These are phyloP conservation scores for Vigna unguiculata DNA, from an alignment of 306 rosid genomes.

Conservation along the genomic window DNA sequence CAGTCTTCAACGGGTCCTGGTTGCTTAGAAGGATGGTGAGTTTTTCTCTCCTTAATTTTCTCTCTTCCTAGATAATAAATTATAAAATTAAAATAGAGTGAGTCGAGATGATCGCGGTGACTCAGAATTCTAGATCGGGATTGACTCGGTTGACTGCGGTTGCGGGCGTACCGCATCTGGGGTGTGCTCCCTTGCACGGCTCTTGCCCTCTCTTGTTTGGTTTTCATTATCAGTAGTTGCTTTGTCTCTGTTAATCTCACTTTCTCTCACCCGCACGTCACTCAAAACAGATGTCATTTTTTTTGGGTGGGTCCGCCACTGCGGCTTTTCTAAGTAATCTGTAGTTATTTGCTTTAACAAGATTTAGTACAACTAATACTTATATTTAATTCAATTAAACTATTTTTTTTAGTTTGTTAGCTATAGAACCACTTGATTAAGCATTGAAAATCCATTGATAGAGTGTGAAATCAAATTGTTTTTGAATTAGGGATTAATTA, in stretches of 20 bases:
- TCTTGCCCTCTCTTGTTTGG: too few species aligned
- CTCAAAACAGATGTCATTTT: conserved; percentile 10
- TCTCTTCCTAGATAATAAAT: too few species aligned
- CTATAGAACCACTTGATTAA: too few species aligned
- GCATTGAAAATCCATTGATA: too few species aligned
- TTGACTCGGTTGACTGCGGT: too few species aligned
- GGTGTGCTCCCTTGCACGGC: too few species aligned
- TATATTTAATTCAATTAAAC: too few species aligned
- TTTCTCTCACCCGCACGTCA: background rate
- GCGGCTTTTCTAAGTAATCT: background rate
- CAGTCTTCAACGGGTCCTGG: conserved; percentile 48
- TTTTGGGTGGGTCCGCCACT: background rate
- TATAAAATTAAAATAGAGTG: too few species aligned
- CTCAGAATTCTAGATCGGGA: background rate
- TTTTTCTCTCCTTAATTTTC: background rate
- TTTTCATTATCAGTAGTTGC: background rate
- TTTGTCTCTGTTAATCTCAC: background rate
- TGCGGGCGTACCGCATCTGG: background rate
- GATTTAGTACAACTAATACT: too few species aligned
- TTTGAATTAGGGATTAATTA: background rate
- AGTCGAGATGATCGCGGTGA: too few species aligned
- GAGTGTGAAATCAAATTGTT: background rate
- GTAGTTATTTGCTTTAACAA: too few species aligned
- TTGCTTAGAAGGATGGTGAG: conserved; percentile 82
- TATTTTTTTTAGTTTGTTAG: too few species aligned